These are phyloP conservation scores for Candida krabiensis DNA, from an alignment of 805 yeast genomes.

Conservation along the genomic window DNA sequence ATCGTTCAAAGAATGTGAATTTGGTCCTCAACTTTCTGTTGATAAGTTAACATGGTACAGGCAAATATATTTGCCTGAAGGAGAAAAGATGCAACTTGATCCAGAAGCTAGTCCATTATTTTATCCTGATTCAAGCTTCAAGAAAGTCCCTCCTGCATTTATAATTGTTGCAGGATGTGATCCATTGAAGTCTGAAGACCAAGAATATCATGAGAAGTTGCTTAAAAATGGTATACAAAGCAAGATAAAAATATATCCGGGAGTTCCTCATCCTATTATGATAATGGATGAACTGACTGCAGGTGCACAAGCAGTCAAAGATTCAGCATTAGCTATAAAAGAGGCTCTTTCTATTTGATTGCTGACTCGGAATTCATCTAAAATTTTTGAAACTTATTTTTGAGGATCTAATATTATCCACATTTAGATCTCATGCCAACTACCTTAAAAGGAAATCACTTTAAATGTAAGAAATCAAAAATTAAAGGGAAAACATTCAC, in stretches of 20 bases:
- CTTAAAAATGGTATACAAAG: constrained; percentile 36
- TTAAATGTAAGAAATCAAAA: too few species aligned
- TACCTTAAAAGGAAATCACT: too few species aligned
- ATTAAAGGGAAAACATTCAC: too few species aligned
- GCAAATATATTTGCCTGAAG: constrained; percentile 40
- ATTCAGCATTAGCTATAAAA: constrained; percentile 32
- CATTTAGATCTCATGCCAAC: too few species aligned
- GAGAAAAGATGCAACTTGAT: constrained; percentile 34
- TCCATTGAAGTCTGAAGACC: constrained; percentile 44
- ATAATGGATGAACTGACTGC: constrained; percentile 41
- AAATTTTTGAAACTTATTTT: too few species aligned
- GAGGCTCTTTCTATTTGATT: constrained; percentile 34
- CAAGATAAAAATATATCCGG: constrained; percentile 37
- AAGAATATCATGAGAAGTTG: constrained; percentile 41
- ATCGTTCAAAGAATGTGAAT: constrained; percentile 40
- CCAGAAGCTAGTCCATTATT: constrained; percentile 41
- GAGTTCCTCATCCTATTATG: constrained; percentile 50
- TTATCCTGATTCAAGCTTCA: constrained; percentile 40
- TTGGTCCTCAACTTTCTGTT: constrained; percentile 45
- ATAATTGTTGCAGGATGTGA: constrained; percentile 47
- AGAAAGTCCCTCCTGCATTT: constrained; percentile 40
- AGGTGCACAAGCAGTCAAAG: constrained; percentile 35
- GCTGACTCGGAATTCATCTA: too few species aligned
- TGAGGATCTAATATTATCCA: too few species aligned
- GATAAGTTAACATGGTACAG: constrained; percentile 47